A percentile compares a stretch with the other conserved stretches of the same genome.
Conservation (phyloP, 495 filamentous ascomycete genomes). For the Aspergillus conjunctus region DNA sequence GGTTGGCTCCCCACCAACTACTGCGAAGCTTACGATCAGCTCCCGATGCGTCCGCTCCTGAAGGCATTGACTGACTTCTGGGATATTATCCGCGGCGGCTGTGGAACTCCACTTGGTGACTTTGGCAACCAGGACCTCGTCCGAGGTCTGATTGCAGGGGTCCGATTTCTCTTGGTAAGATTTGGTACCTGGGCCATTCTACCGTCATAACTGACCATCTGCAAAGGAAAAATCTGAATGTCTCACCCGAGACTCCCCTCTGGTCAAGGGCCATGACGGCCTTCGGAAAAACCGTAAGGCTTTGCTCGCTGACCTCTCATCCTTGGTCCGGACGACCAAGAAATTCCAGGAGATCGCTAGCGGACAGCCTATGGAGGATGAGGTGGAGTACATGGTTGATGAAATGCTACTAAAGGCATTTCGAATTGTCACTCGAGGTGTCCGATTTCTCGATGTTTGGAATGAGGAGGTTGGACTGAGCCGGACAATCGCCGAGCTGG, state of each 20-base stretch:
- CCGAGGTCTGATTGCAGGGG: conserved; percentile 88
- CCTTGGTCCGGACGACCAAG: conserved; percentile 85
- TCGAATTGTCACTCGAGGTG: conserved; percentile 87
- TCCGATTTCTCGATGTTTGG: conserved; percentile 89
- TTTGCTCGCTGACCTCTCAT: conserved; percentile 83
- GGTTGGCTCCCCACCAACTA: conserved; percentile 99
- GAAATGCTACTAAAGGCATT: conserved; percentile 93
- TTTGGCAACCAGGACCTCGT: conserved; percentile 89
- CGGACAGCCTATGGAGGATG: conserved; percentile 52
- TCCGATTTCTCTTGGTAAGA: conserved; percentile 83
- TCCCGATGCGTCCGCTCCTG: conserved; percentile 80
- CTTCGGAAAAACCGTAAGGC: conserved; percentile 82
- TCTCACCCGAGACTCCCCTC: conserved; percentile 74
- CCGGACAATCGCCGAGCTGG: conserved; percentile 64
- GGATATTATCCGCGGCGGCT: conserved; percentile 78
- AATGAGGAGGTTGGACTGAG: conserved; percentile 70
- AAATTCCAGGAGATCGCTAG: conserved; percentile 67
- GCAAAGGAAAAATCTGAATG: conserved; percentile 82
- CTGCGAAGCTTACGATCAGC: conserved; percentile 89
- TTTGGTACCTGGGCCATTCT: too few species aligned
- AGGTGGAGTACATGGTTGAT: conserved; percentile 77
- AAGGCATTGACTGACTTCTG: conserved; percentile 89
- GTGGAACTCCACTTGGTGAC: conserved; percentile 64
- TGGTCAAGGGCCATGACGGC: conserved; percentile 73
- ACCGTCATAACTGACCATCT: conserved; percentile 1